These are phyloP conservation scores for Periconia sp. DNA, from an alignment of 2,329 filamentous ascomycete species.

Conservation along the genomic window DNA sequence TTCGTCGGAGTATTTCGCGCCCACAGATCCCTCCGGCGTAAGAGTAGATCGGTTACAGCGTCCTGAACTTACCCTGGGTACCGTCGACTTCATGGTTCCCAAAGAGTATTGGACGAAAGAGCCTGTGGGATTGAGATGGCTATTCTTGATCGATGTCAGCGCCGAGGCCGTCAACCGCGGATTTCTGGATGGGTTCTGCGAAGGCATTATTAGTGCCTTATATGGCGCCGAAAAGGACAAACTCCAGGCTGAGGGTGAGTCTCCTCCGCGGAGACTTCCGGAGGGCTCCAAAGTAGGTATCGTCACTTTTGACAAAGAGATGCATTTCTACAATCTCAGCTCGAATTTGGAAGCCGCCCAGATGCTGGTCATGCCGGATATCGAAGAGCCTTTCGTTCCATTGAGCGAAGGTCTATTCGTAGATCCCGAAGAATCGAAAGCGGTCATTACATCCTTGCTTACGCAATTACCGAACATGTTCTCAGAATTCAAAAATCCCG, in stretches of 20 bases:
- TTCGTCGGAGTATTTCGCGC: conserved; percentile 87
- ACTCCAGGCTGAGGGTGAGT: conserved; percentile 57
- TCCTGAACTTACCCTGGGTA: conserved; percentile 87
- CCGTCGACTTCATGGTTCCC: conserved; percentile 94
- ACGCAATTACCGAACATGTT: conserved; percentile 85
- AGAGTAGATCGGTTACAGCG: conserved; percentile 87
- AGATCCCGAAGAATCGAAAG: conserved; percentile 87
- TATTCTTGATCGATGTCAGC: conserved; percentile 93
- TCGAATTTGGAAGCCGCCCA: conserved; percentile 83
- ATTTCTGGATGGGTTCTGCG: conserved; percentile 87
- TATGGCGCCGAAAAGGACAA: conserved; percentile 68
- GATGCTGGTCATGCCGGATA: conserved; percentile 98
- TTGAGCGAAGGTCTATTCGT: conserved; percentile 92
- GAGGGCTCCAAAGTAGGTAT: conserved; percentile 88
- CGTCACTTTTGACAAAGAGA: conserved; percentile 93
- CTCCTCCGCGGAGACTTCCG: conserved; percentile 66
- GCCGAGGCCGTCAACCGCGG: conserved; percentile 91
- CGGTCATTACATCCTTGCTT: conserved; percentile 87
- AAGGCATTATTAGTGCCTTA: conserved; percentile 82
- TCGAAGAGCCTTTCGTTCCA: conserved; percentile 95
- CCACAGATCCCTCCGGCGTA: conserved; percentile 83
- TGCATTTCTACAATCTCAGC: conserved; percentile 97
- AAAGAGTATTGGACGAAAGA: conserved; percentile 99
- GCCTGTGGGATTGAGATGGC: conserved; percentile 83
- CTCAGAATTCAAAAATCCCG: conserved; percentile 84